Conservation (phyloP, 2,329 filamentous ascomycete genomes). For the Cladorrhinum sp. region DNA sequence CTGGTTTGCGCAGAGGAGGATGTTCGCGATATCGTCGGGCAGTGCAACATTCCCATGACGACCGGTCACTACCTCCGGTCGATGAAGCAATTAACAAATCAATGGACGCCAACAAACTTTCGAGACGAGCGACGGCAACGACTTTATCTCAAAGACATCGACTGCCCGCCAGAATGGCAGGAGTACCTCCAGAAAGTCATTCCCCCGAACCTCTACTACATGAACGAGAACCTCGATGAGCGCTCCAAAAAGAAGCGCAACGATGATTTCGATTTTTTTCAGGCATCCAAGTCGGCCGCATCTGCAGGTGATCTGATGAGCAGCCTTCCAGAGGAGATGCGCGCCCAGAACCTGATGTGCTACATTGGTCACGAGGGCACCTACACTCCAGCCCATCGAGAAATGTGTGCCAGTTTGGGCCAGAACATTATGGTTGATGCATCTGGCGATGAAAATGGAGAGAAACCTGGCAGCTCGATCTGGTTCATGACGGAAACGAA, state of each 20-base stretch:
- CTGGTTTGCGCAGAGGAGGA: slow-evolving; percentile 62
- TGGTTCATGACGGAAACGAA: slow-evolving; percentile 99
- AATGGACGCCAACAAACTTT: slow-evolving; percentile 74
- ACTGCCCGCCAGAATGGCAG: slow-evolving; percentile 86
- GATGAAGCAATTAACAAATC: slow-evolving; percentile 78
- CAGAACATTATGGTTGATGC: slow-evolving; percentile 99
- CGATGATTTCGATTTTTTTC: slow-evolving; percentile 41
- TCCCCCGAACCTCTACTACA: slow-evolving; percentile 80
- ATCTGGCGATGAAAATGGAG: slow-evolving; percentile 68
- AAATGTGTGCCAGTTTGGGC: slow-evolving; percentile 95
- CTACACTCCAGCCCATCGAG: slow-evolving; percentile 89
- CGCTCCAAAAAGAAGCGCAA: slow-evolving; percentile 30
- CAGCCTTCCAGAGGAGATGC: slow-evolving; percentile 79
- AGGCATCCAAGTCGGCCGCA: slow-evolving; percentile 52
- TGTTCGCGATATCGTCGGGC: slow-evolving; percentile 74
- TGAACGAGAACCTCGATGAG: slow-evolving; percentile 72
- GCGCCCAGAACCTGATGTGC: slow-evolving; percentile 95
- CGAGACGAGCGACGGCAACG: slow-evolving; percentile 77
- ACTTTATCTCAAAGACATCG: slow-evolving; percentile 95
- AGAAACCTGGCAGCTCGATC: slow-evolving; percentile 82
- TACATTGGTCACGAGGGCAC: slow-evolving; percentile 98
- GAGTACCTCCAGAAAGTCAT: slow-evolving; percentile 74
- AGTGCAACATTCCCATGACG: slow-evolving; percentile 76
- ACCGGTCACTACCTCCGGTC: slow-evolving; percentile 88
- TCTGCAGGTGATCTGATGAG: slow-evolving; percentile 93